These are phyloP conservation scores for Ceratocystis diversiconidia DNA, from an alignment of 2,329 filamentous ascomycete genomes.

Conservation along the genomic window DNA sequence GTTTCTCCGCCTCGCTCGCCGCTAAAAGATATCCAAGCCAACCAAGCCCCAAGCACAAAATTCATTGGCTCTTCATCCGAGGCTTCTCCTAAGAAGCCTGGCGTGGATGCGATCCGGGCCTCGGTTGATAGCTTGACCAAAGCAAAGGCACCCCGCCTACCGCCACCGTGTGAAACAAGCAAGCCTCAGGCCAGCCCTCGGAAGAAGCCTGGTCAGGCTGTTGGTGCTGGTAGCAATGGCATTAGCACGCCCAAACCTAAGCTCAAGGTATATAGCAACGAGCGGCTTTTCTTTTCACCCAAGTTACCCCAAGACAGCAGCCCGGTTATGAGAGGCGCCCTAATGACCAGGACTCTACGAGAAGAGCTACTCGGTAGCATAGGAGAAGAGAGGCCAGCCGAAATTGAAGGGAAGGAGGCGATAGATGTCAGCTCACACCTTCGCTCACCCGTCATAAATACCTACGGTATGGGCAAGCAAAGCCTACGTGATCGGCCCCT, in stretches of 20 bases:
- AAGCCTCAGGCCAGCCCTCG: not conserved
- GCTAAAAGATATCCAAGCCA: not conserved
- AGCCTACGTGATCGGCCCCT: not conserved
- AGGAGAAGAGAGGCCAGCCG: not conserved
- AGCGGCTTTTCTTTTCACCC: not conserved
- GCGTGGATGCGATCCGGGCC: too few relatives aligned
- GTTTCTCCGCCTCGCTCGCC: constrained; percentile 2
- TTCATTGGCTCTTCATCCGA: not conserved
- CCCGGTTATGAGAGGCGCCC: not conserved
- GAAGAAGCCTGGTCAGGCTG: not conserved
- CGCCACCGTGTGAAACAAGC: not conserved
- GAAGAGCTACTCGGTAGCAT: not conserved
- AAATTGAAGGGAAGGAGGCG: not conserved
- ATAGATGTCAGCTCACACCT: not conserved
- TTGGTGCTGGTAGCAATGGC: not conserved
- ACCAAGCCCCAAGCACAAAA: not conserved
- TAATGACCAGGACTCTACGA: not conserved
- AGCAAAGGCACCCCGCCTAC: not conserved
- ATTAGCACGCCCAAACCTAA: not conserved
- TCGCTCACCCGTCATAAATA: not conserved
- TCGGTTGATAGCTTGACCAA: not conserved
- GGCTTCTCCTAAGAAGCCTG: not conserved
- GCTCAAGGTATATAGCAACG: not conserved
- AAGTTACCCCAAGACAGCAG: not conserved
- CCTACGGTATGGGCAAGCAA: constrained; percentile 1